These are phyloP conservation scores for Hypoxylon sp. DNA, from an alignment of 2,329 filamentous ascomycete genomes.

Conservation along the genomic window DNA sequence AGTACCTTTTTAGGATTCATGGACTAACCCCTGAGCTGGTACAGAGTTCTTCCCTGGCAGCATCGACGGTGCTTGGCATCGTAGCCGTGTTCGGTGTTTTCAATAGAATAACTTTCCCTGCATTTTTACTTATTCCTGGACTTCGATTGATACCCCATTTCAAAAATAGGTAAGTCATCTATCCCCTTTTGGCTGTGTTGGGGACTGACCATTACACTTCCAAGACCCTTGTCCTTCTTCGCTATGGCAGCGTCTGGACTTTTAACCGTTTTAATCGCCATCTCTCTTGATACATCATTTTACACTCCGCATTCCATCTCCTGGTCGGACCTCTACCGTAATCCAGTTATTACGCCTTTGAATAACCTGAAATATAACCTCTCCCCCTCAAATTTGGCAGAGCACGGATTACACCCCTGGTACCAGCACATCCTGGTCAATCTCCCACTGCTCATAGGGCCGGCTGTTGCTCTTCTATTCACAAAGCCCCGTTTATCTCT, in stretches of 20 bases:
- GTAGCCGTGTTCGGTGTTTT: constrained; percentile 89
- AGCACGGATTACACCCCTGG: constrained; percentile 82
- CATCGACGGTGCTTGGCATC: constrained; percentile 83
- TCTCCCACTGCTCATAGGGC: constrained; percentile 78
- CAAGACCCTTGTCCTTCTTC: constrained; percentile 70
- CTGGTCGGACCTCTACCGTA: constrained; percentile 72
- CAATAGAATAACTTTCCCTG: constrained; percentile 97
- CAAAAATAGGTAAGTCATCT: constrained; percentile 74
- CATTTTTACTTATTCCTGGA: constrained; percentile 87
- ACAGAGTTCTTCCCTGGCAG: constrained; percentile 80
- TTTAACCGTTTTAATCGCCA: constrained; percentile 77
- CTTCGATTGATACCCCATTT: constrained; percentile 89
- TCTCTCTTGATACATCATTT: constrained; percentile 87
- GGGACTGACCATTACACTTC: constrained; percentile 38
- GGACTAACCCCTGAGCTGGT: constrained; percentile 52
- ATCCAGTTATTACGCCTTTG: constrained; percentile 79
- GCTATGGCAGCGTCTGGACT: constrained; percentile 75
- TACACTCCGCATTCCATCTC: constrained; percentile 75
- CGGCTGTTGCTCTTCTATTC: constrained; percentile 73
- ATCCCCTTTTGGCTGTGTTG: not conserved
- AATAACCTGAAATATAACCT: constrained; percentile 86
- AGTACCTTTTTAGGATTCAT: not conserved
- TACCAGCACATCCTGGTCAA: constrained; percentile 82
- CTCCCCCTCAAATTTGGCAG: constrained; percentile 75
- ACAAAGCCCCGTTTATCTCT: constrained; percentile 68